These are phyloP conservation scores for Trichoderma arundinaceum DNA, from an alignment of 2,329 filamentous ascomycete species.

Conservation along the genomic window DNA sequence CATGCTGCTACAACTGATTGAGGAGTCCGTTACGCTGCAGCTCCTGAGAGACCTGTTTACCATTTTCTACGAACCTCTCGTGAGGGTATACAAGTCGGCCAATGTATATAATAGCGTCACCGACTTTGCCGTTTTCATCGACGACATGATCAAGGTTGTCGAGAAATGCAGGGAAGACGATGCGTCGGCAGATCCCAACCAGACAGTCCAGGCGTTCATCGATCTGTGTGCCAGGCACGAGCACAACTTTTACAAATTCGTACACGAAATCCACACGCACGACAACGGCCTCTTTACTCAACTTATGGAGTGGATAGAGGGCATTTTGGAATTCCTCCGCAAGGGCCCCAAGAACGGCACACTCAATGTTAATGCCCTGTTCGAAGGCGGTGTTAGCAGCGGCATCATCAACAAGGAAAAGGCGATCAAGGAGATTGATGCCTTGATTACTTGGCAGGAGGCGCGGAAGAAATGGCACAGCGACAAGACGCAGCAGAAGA, in stretches of 20 bases:
- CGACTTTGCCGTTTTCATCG: slow-evolving; percentile 90
- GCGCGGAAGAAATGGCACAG: slow-evolving; percentile 97
- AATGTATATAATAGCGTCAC: slow-evolving; percentile 98
- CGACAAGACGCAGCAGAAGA: slow-evolving; percentile 97
- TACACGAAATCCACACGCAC: slow-evolving; percentile 95
- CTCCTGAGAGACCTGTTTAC: slow-evolving; percentile 95
- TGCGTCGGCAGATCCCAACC: slow-evolving; percentile 92
- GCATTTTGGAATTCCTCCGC: slow-evolving; percentile 89
- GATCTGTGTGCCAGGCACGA: slow-evolving; percentile 94
- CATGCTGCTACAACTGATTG: slow-evolving; percentile 95
- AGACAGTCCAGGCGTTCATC: slow-evolving; percentile 97
- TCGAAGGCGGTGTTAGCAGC: slow-evolving; percentile 76
- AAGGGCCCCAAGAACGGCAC: slow-evolving; percentile 85
- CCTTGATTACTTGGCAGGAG: slow-evolving; percentile 90
- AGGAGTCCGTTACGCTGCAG: slow-evolving; percentile 96
- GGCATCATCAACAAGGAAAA: slow-evolving; percentile 72
- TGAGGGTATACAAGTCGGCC: slow-evolving; percentile 96
- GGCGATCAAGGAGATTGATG: slow-evolving; percentile 80
- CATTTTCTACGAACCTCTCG: slow-evolving; percentile 97
- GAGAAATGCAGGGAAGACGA: slow-evolving; percentile 73
- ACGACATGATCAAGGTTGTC: slow-evolving; percentile 83
- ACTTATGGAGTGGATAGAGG: slow-evolving; percentile 96
- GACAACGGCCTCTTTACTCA: slow-evolving; percentile 96
- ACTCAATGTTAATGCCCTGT: slow-evolving; percentile 91
- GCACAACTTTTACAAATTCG: slow-evolving; percentile 97